Conservation (phyloP, 148 eudicot genomes). For the Camellia sinensis region DNA sequence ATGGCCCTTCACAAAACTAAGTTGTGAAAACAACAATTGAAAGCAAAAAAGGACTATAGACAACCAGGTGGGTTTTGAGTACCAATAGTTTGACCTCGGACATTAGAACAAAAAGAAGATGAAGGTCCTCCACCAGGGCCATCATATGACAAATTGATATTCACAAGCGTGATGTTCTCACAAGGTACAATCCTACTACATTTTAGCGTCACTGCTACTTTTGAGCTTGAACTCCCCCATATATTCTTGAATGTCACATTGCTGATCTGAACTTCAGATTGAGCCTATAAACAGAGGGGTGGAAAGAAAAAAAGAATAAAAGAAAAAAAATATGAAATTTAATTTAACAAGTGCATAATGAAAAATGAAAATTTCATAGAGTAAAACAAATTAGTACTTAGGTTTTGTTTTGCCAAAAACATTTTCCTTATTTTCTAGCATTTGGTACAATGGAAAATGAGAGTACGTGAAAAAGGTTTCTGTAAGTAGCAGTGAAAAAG, state of each 20-base stretch:
- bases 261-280: slow-evolving; percentile 37
- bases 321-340: neutral
- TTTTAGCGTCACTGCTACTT: slow-evolving; percentile 36
- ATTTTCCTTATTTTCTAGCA: no score
- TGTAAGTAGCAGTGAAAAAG: no score
- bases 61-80: slow-evolving; percentile 26
- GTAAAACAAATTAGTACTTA: no score
- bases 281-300: slow-evolving; percentile 14
- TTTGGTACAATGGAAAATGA: no score
- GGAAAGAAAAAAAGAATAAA: neutral
- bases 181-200: slow-evolving; percentile 48
- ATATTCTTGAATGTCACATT: slow-evolving; percentile 44
- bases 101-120: slow-evolving; percentile 36
- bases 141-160: slow-evolving; percentile 39
- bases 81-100: slow-evolving; percentile 37
- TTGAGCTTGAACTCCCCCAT: slow-evolving; percentile 37
- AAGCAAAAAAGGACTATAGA: slow-evolving; percentile 2
- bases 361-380: no score
- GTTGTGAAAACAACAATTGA: neutral
- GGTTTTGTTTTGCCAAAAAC: no score
- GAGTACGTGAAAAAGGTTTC: no score
- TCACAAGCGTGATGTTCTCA: slow-evolving; percentile 25
- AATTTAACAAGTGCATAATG: no score
- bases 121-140: slow-evolving; percentile 27
- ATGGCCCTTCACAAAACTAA: neutral